A percentile compares a stretch with the other conserved stretches of the same genome.
phyloP scores from a whole-genome alignment of 2,329 filamentous ascomycete genomes.

The Westerdykella aurantiaca region DNA sequence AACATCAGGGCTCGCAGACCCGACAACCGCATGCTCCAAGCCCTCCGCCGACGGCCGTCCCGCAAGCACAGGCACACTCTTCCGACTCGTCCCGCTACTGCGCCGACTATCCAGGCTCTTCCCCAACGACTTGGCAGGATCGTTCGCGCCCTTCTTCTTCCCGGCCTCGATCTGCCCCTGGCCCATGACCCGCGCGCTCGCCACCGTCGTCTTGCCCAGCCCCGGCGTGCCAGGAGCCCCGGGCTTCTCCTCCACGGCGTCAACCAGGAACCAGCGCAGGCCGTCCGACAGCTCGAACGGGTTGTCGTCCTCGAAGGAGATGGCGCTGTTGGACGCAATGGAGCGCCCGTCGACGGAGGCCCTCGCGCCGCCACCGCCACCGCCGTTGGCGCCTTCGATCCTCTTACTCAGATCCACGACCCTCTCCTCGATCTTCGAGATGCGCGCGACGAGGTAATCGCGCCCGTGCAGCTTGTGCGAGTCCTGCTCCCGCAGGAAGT shows the following conservation, averaged over 20 bases:
- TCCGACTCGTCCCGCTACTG: constrained; percentile 80
- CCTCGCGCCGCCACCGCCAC: constrained; percentile 23
- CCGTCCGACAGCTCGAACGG: constrained; percentile 95
- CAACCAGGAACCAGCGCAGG: constrained; percentile 90
- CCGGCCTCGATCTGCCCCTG: constrained; percentile 58
- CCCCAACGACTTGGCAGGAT: constrained; percentile 53
- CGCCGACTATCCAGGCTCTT: constrained; percentile 88
- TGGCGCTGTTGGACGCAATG: constrained; percentile 48
- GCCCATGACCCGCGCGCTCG: constrained; percentile 79
- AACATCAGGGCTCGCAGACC: constrained; percentile 13
- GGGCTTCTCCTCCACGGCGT: constrained; percentile 87
- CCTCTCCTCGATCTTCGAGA: constrained; percentile 83
- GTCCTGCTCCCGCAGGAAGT: constrained; percentile 91
- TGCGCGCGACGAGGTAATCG: constrained; percentile 95
- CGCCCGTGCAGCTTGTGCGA: constrained; percentile 74
- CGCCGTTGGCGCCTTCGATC: constrained; percentile 43
- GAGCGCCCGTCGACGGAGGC: constrained; percentile 42
- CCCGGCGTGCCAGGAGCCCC: constrained; percentile 85
- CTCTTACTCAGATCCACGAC: constrained; percentile 88
- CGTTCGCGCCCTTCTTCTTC: constrained; percentile 39
- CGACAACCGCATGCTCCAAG: constrained; percentile 13
- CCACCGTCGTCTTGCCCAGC: constrained; percentile 84
- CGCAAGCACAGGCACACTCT: constrained; percentile 50
- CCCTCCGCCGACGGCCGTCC: constrained; percentile 24
- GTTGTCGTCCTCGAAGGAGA: constrained; percentile 77